Percentiles rank a stretch among this genome's conserved stretches.
phyloP scores from a whole-genome alignment of 1,139 yeast genomes.

The Magnusiomyces paraingens region DNA sequence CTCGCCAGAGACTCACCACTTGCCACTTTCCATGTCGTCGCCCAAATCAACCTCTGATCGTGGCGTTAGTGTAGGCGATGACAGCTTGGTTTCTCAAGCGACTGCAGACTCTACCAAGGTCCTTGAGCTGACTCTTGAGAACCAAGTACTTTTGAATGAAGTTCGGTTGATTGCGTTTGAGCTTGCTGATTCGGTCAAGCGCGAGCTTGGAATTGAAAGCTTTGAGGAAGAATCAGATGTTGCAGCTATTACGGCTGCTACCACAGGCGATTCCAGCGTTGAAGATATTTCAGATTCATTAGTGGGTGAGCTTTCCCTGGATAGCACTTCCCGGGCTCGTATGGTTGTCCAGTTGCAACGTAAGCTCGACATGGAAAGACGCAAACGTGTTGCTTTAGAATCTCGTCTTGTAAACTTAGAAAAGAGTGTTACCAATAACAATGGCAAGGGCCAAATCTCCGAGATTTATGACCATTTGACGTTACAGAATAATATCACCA shows the following conservation, averaged over 20 bases:
- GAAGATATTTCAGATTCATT: constrained; percentile 2
- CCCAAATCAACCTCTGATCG: too few relatives aligned
- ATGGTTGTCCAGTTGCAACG: constrained; percentile 26
- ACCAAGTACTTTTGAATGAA: constrained; percentile 27
- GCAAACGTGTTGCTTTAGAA: constrained; percentile 30
- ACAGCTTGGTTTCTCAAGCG: too few relatives aligned
- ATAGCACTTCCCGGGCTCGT: constrained; percentile 20
- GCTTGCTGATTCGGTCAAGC: constrained; percentile 34
- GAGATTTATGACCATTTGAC: too few relatives aligned
- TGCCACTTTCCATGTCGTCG: too few relatives aligned
- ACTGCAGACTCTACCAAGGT: background rate
- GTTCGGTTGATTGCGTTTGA: constrained; percentile 34
- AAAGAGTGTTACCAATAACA: background rate
- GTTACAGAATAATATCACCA: too few relatives aligned
- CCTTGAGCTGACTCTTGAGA: background rate
- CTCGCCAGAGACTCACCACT: too few relatives aligned
- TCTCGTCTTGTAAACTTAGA: background rate
- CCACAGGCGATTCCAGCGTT: background rate
- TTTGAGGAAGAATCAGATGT: constrained; percentile 1
- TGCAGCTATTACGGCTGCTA: background rate
- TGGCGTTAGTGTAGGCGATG: too few relatives aligned
- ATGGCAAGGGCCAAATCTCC: too few relatives aligned
- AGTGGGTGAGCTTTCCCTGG: constrained; percentile 8
- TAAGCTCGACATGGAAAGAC: constrained; percentile 31
- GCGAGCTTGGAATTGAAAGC: constrained; percentile 29